Base-by-base conservation (phyloP, 2,329 filamentous ascomycete species). In the Diplocarpon rosae region DNA sequence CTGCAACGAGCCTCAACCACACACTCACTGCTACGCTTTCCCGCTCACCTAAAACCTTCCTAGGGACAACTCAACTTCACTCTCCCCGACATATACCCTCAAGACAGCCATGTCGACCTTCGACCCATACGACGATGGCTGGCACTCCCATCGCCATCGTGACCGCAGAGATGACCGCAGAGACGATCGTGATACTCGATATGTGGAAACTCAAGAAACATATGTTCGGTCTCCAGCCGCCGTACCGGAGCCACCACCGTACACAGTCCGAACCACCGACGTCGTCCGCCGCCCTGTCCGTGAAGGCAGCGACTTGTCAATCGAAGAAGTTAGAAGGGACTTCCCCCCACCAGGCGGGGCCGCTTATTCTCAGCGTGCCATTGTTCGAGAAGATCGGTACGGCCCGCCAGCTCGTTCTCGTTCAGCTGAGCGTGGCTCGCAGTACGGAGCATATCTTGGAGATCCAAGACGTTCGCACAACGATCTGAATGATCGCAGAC, bases 281-380 rank as follows among this genome's bases (percentile, higher is more conserved):
- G 66, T 81, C 7, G 65, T 80, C 11, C 73, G 74, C 30, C 69
- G 74, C 20, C 60, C 59, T 45, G 61, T 68, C 39, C 80, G 83
- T 52, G 81, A 89, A 61, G 82, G 87, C 58, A 88, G 82, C 63
- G 80, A 81, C 37, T 67, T 82, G 20, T 80, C 80, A 2, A 66
- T 93, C 59, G 89, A 95, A 66, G 85, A 93, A 65, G 78, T 93
- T 48, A 78, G 78, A 52, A 80, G 87, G 54, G 85, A 93, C 55
- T 94, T 93, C 58, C 85, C 85, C 28, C 85, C 86, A 6, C 78
- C 58, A 12, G 50, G 46, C 9, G 48, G 50, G 24, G 54, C 44
- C 31, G 52, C 45, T 39, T 58, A 58, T 44, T 48, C 50, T 36
- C 52, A 52, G 42, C 49, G 56, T 28, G 47, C 51, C 33, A 46